Evolutionary conservation across 257 asterid species (phyloP), one percentile per base, ranked within the genome.

Genomic region (Rhazya stricta): DNA sequence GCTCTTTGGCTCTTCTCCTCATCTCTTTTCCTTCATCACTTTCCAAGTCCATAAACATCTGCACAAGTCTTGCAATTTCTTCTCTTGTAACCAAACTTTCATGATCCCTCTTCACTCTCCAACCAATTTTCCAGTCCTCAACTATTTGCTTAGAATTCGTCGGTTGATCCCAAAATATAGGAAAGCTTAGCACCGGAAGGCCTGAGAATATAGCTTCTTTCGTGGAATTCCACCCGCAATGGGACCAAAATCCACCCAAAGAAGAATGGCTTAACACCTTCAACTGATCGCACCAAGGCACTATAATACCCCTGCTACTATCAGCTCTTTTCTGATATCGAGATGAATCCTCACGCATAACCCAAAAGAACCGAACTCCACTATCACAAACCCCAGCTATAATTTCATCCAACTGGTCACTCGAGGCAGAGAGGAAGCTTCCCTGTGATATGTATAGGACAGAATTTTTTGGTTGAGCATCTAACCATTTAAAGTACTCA

Each of bases 151-250:
- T 89, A 8, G 90, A 80, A 51, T 89, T 83, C 0, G 87, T 74
- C 9, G 54, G 29, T 43, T 91, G 97, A 79, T 91, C 96, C 83
- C 82, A 76, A 0, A 85, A 9, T 0, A 88, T 80, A 0, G 97
- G 96, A 15, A 79, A 80, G 9, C 84, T 30, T 3, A 90, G 88
- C 86, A 89, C 1, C 0, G 96, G 96, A 69, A 85, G 79, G 0
- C 96, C 96, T 0, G 87, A 74, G 3, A 84, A 51, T 15, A 74
- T 18, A 0, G 88, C 86, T 67, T 92, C 97, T 34, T 77, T 85
- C 0, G 92, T 86, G 18, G 92, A 90, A 78, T 89, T 92, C 93
- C 97, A 92, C 36, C 96, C 96, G 29, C 96, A 89, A 9, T 92
- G 96, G 18, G 91, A 76, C 86, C 85, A 85, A 69, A 87, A 91